Conservation (phyloP, 495 filamentous ascomycete genomes). For the Durotheca rogersii region DNA sequence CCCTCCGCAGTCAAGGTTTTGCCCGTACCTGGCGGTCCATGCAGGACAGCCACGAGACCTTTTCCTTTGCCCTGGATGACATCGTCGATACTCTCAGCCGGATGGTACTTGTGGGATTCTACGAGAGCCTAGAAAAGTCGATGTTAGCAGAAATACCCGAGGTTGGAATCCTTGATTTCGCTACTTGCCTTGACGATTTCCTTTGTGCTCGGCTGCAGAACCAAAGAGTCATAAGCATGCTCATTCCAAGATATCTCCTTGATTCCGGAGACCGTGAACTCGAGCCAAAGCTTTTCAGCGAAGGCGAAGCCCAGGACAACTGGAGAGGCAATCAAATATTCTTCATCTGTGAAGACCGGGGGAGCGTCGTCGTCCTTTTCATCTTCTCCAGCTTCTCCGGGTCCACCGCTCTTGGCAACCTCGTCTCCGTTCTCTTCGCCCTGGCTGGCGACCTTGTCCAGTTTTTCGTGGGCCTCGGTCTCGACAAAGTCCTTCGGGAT, state of each 20-base stretch:
- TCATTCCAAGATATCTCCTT: conserved; percentile 82
- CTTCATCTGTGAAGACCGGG: conserved; percentile 74
- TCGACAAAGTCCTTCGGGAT: conserved; percentile 57
- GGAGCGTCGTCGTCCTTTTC: conserved; percentile 41
- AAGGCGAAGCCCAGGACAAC: conserved; percentile 94
- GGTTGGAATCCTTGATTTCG: too few species aligned
- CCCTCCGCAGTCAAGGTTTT: conserved; percentile 61
- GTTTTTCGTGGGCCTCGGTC: conserved; percentile 60
- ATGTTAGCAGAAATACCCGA: conserved; percentile 20
- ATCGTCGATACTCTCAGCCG: conserved; percentile 79
- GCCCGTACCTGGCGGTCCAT: conserved; percentile 58
- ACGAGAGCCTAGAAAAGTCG: conserved; percentile 57
- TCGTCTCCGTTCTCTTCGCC: conserved; percentile 46
- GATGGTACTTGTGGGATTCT: conserved; percentile 76
- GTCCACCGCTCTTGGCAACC: conserved; percentile 34
- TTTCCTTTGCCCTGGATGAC: conserved; percentile 69
- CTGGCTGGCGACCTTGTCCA: conserved; percentile 61
- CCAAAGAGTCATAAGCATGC: conserved; percentile 75
- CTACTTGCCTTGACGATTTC: conserved; percentile 63
- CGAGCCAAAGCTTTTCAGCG: conserved; percentile 86
- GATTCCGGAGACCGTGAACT: conserved; percentile 82
- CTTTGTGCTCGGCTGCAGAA: conserved; percentile 74
- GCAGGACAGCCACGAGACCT: conserved; percentile 60
- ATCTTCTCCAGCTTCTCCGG: conserved; percentile 12
- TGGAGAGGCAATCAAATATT: conserved; percentile 85